Evolutionary conservation across 2,329 filamentous ascomycete genomes (phyloP).

Genomic region (Colletotrichum plurivorum): DNA sequence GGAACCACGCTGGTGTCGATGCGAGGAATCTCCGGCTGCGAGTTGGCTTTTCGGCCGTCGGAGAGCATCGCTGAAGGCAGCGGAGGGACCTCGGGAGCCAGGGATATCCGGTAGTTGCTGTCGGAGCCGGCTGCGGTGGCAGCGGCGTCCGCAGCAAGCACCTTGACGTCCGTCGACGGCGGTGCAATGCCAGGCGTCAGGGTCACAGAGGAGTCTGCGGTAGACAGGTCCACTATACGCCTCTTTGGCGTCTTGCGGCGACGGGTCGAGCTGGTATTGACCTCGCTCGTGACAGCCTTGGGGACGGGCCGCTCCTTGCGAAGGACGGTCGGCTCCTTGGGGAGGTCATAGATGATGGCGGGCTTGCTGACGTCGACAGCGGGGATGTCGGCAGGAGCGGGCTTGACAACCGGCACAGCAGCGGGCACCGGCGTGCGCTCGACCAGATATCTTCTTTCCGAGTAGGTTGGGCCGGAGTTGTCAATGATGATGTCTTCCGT

Average conservation of each 20-base stretch:
- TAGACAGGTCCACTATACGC: slow-evolving; percentile 76
- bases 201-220: slow-evolving; percentile 55
- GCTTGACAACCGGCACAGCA: slow-evolving; percentile 83
- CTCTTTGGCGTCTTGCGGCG: slow-evolving; percentile 73
- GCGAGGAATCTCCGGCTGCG: slow-evolving; percentile 53
- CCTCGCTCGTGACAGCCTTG: slow-evolving; percentile 69
- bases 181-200: slow-evolving; percentile 28
- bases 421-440: slow-evolving; percentile 84
- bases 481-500: slow-evolving; percentile 93
- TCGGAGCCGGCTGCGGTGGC: slow-evolving; percentile 41
- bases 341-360: slow-evolving; percentile 68
- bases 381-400: slow-evolving; percentile 72
- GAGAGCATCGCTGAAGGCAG: slow-evolving; percentile 48
- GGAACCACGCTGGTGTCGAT: slow-evolving; percentile 55
- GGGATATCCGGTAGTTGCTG: slow-evolving; percentile 62
- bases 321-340: slow-evolving; percentile 65
- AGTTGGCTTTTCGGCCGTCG: slow-evolving; percentile 50
- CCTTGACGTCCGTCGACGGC: slow-evolving; percentile 22
- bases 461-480: slow-evolving; percentile 83
- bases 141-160: slow-evolving; percentile 30
- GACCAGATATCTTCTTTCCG: slow-evolving; percentile 86
- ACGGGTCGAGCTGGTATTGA: slow-evolving; percentile 71
- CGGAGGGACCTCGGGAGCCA: slow-evolving; percentile 55
- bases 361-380: slow-evolving; percentile 78
- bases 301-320: slow-evolving; percentile 72